Conservation (phyloP, 2,329 filamentous ascomycete species). For the Plectosphaerella plurivora region DNA sequence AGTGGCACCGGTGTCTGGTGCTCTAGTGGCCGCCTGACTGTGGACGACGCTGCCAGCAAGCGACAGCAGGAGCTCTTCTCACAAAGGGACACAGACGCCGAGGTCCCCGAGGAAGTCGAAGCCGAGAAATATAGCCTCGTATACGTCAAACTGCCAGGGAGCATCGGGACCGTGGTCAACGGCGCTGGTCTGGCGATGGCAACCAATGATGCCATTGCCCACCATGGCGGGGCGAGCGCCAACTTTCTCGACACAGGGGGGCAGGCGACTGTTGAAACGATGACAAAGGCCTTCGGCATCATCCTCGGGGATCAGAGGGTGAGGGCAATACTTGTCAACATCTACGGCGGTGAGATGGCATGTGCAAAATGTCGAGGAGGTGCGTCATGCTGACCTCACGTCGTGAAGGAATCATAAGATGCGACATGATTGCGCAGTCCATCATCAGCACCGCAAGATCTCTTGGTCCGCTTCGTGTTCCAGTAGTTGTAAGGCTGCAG, state of each 20-base stretch:
- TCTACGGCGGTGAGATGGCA: slow-evolving; percentile 35
- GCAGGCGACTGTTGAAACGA: slow-evolving; percentile 78
- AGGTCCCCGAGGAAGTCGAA: slow-evolving; percentile 27
- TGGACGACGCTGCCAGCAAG: slow-evolving; percentile 42
- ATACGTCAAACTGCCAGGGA: slow-evolving; percentile 60
- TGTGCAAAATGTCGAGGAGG: neutral
- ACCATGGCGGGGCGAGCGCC: slow-evolving; percentile 63
- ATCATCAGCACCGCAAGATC: slow-evolving; percentile 36
- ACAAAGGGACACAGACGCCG: slow-evolving; percentile 26
- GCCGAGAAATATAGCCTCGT: slow-evolving; percentile 66
- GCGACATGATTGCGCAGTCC: slow-evolving; percentile 47
- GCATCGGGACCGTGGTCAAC: slow-evolving; percentile 82
- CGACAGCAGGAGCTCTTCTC: slow-evolving; percentile 35
- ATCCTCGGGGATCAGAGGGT: slow-evolving; percentile 69
- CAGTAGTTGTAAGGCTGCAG: slow-evolving; percentile 41
- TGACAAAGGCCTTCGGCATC: slow-evolving; percentile 71
- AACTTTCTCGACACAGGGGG: slow-evolving; percentile 91
- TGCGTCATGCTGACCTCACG: no score
- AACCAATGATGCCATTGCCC: slow-evolving; percentile 73
- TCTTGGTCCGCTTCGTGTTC: slow-evolving; percentile 30
- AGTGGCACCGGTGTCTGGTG: slow-evolving; percentile 22
- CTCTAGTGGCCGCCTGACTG: slow-evolving; percentile 33
- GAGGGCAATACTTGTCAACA: slow-evolving; percentile 59
- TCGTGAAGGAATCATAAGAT: slow-evolving; percentile 37
- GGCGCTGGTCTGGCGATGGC: slow-evolving; percentile 90